Percentiles rank a stretch among this genome's conserved stretches.
Conservation (phyloP, 139 green algal species). For the Chlamydomonas applanata region DNA sequence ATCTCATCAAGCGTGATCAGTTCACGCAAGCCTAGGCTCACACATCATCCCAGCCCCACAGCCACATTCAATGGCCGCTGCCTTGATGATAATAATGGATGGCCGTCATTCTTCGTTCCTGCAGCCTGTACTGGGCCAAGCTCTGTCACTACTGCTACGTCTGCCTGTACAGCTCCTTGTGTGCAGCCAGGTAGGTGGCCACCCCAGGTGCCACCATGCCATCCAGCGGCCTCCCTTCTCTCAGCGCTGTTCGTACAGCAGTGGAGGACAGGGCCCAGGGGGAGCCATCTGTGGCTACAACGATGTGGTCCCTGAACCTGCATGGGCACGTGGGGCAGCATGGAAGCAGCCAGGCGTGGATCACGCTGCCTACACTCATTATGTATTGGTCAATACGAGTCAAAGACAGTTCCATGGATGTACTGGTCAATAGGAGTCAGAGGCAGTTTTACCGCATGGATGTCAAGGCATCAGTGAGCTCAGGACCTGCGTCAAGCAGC, state of each 20-base stretch:
- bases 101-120: too few species aligned
- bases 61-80: too few species aligned
- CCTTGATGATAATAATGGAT: too few species aligned
- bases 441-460: background rate
- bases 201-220: slow-evolving; percentile 1
- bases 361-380: too few species aligned
- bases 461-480: background rate
- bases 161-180: background rate
- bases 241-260: background rate
- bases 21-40: too few species aligned
- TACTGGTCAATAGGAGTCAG: background rate
- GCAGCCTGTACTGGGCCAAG: too few species aligned
- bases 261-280: background rate
- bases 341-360: background rate
- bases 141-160: too few species aligned
- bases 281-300: background rate
- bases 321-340: background rate
- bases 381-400: too few species aligned
- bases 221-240: background rate
- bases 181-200: background rate
- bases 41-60: too few species aligned
- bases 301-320: slow-evolving; percentile 6
- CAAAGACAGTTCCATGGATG: too few species aligned
- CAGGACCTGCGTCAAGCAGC: background rate
- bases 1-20: too few species aligned